Percentiles rank a stretch among this genome's conserved stretches.
phyloP scores from a whole-genome alignment of 257 asterid genomes.

The Eustoma russellianum region DNA sequence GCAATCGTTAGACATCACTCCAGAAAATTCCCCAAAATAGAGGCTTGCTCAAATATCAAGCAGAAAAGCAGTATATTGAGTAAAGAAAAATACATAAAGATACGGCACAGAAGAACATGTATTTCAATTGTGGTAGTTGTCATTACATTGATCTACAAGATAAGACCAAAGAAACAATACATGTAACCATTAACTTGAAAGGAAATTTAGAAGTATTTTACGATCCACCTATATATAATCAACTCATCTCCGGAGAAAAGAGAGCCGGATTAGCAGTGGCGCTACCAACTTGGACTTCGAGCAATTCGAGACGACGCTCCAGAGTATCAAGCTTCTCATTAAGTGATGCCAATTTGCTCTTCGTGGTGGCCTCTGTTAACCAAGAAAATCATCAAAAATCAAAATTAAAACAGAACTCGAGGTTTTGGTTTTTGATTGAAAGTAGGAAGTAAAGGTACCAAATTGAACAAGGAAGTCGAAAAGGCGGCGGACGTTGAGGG shows the following conservation, averaged over 20 bases:
- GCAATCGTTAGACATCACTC: too few relatives aligned
- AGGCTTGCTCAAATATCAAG: too few relatives aligned
- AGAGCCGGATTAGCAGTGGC: conserved; percentile 85
- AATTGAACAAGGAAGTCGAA: conserved; percentile 87
- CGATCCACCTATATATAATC: too few relatives aligned
- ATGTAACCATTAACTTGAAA: too few relatives aligned
- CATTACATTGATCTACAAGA: too few relatives aligned
- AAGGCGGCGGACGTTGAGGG: conserved; percentile 83
- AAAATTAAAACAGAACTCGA: neutral
- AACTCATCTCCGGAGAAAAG: conserved; percentile 18
- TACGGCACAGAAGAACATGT: too few relatives aligned
- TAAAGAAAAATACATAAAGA: too few relatives aligned
- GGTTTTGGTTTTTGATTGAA: neutral
- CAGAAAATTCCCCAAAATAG: too few relatives aligned
- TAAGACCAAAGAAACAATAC: too few relatives aligned
- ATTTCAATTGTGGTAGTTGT: too few relatives aligned
- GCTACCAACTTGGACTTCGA: conserved; percentile 82
- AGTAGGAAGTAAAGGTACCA: conserved; percentile 24
- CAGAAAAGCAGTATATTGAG: too few relatives aligned
- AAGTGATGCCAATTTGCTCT: conserved; percentile 54
- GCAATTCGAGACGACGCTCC: conserved; percentile 69
- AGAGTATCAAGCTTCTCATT: conserved; percentile 81
- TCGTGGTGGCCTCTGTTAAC: conserved; percentile 64
- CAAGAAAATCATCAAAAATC: neutral
- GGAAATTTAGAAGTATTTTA: too few relatives aligned